Conservation (phyloP, 495 filamentous ascomycete species). For the Bryoglossum gracile region DNA sequence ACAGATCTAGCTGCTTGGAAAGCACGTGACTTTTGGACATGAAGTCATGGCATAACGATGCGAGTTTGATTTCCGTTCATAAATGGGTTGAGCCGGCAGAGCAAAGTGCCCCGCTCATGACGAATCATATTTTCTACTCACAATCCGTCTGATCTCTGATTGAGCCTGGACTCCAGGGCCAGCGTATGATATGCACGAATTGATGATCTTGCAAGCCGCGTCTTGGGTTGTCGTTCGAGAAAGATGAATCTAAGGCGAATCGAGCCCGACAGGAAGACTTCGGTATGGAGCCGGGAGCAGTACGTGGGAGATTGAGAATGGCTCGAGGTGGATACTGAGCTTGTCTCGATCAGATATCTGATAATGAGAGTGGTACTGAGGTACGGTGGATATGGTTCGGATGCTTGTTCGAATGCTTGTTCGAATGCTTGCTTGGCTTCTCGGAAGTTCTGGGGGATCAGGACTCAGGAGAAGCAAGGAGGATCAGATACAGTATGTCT, state of each 20-base stretch:
- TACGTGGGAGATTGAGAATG: no score
- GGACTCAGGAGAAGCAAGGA: neutral
- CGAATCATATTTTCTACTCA: neutral
- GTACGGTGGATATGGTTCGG: neutral
- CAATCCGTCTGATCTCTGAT: slow-evolving; percentile 2
- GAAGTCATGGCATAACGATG: no score
- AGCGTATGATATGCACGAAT: neutral
- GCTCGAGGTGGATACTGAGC: neutral
- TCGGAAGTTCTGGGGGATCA: neutral
- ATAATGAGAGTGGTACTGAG: neutral
- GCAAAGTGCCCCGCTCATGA: no score
- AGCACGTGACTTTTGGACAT: no score
- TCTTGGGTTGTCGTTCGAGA: no score
- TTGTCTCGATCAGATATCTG: neutral
- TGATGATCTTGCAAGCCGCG: neutral
- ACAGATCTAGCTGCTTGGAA: no score
- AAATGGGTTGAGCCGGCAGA: slow-evolving; percentile 1
- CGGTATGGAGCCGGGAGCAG: no score
- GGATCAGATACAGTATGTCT: no score
- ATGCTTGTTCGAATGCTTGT: neutral
- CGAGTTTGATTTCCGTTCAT: neutral
- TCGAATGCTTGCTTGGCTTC: no score
- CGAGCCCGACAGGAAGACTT: no score
- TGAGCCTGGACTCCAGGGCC: neutral
- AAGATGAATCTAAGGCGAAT: no score